phyloP scores from a whole-genome alignment of 805 yeast species.

The Tetrapisispora nanseiensis region DNA sequence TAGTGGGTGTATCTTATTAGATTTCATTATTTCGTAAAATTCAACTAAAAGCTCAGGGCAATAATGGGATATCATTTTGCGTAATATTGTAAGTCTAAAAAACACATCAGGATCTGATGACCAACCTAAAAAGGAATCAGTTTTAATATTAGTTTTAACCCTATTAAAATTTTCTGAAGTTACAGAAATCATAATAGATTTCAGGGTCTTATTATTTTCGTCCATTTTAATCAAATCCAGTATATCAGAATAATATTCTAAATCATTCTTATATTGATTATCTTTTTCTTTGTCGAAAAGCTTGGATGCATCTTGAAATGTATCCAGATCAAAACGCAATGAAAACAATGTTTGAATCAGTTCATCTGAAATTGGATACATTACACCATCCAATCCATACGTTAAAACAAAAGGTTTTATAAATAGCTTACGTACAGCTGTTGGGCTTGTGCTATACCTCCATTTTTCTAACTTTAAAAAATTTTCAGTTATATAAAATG shows the following conservation, averaged over 20 bases:
- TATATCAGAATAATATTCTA: slow-evolving; percentile 7
- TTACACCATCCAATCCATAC: slow-evolving; percentile 1
- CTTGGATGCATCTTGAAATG: neutral
- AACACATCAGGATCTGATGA: slow-evolving; percentile 18
- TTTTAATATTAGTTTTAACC: neutral
- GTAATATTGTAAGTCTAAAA: slow-evolving; percentile 13
- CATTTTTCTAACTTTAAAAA: slow-evolving; percentile 18
- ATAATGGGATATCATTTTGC: slow-evolving; percentile 4
- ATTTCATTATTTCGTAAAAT: slow-evolving; percentile 1
- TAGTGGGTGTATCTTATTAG: neutral
- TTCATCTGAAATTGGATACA: neutral
- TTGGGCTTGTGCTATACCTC: slow-evolving; percentile 22
- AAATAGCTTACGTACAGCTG: slow-evolving; percentile 26
- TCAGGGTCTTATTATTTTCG: neutral
- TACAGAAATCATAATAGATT: too few species aligned
- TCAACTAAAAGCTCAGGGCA: neutral
- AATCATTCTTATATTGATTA: slow-evolving; percentile 52
- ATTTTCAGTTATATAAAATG: slow-evolving; percentile 32
- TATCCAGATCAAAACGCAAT: neutral
- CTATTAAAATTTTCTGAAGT: too few species aligned
- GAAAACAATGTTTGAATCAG: neutral
- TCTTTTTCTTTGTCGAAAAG: slow-evolving; percentile 60
- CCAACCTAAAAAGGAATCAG: slow-evolving; percentile 22
- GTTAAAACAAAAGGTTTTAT: slow-evolving; percentile 4
- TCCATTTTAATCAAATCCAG: neutral